These are phyloP conservation scores for Penicillium glabrum DNA, from an alignment of 2,329 filamentous ascomycete genomes.

Conservation along the genomic window DNA sequence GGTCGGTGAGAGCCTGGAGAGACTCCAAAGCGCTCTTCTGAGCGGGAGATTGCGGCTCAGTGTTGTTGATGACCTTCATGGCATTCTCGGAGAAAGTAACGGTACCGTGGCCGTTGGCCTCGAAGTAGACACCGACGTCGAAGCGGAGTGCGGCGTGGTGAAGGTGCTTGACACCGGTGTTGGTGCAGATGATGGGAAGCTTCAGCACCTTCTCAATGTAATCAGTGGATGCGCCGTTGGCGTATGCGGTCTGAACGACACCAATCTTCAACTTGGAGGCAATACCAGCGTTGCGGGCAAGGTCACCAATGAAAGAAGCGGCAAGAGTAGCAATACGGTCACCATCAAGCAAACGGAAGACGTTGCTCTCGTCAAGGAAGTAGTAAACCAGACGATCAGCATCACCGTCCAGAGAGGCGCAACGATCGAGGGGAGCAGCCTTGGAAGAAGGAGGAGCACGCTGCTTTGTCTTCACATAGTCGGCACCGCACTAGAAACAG, in stretches of 20 bases:
- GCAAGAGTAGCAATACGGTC: constrained; percentile 95
- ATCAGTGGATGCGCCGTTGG: constrained; percentile 90
- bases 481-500: constrained; percentile 73
- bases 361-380: constrained; percentile 76
- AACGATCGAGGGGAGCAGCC: constrained; percentile 72
- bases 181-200: constrained; percentile 87
- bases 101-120: constrained; percentile 97
- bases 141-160: constrained; percentile 96
- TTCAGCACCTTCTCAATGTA: constrained; percentile 87
- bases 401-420: constrained; percentile 90
- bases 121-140: constrained; percentile 96
- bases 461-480: constrained; percentile 97
- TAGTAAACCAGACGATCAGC: constrained; percentile 96
- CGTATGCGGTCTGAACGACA: constrained; percentile 95
- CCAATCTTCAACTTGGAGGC: constrained; percentile 81
- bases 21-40: constrained; percentile 87
- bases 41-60: constrained; percentile 83
- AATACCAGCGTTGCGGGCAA: constrained; percentile 76
- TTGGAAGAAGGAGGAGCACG: constrained; percentile 81
- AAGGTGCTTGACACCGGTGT: constrained; percentile 94
- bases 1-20: constrained; percentile 76
- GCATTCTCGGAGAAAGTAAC: constrained; percentile 90
- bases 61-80: constrained; percentile 72
- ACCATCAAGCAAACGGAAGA: constrained; percentile 91
- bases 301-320: constrained; percentile 88